Conservation (phyloP, 306 rosid genomes). For the Corylus americana region DNA sequence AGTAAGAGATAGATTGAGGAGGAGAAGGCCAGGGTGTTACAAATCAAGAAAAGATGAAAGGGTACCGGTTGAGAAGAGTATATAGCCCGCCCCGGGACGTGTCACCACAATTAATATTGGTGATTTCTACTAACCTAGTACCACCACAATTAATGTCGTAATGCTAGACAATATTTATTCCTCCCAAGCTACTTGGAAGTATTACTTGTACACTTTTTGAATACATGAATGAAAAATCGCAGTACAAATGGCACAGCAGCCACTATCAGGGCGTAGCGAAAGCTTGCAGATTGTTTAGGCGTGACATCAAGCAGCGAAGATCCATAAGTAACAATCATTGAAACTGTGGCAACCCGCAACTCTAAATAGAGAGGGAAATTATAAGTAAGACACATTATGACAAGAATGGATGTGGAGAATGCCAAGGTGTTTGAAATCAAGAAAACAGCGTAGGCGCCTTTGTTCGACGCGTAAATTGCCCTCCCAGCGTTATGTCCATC, state of each 20-base stretch:
- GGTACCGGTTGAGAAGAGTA: not conserved
- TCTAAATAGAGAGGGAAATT: conserved; percentile 35
- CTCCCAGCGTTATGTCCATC: conserved; percentile 13
- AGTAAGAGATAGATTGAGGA: not conserved
- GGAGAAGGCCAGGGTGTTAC: not conserved
- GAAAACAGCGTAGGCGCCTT: conserved; percentile 23
- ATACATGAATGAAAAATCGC: not conserved
- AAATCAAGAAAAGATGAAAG: not conserved
- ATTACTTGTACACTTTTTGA: no score
- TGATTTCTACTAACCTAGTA: no score
- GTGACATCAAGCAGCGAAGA: conserved; percentile 38
- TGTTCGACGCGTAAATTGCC: conserved; percentile 13
- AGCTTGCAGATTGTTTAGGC: conserved; percentile 5
- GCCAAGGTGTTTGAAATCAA: conserved; percentile 35
- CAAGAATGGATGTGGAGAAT: conserved; percentile 26
- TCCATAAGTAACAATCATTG: conserved; percentile 35
- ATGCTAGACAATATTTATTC: no score
- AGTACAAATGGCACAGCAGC: conserved; percentile 26
- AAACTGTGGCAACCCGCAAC: conserved; percentile 18
- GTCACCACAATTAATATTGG: no score
- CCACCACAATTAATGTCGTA: no score
- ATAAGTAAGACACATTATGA: conserved; percentile 25
- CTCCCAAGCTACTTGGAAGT: no score
- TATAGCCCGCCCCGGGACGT: not conserved
- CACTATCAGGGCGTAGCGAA: conserved; percentile 22